Conservation (phyloP, 2,329 filamentous ascomycete species). For the Penicillium olsonii region DNA sequence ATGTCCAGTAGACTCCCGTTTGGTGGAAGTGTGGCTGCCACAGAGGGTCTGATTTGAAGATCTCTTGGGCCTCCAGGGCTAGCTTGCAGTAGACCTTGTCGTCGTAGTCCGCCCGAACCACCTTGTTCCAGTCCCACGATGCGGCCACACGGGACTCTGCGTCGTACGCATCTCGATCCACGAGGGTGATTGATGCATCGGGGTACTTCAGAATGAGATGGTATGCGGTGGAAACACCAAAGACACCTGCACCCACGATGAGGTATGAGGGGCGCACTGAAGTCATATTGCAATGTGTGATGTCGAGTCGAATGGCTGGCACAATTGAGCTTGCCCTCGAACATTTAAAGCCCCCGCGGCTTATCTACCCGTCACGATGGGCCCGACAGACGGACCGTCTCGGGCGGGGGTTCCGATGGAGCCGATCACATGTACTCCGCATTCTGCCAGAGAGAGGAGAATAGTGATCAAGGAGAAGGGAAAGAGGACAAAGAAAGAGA, state of each 20-base stretch:
- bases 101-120: conserved; percentile 32
- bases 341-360: no score
- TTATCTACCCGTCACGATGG: conserved; percentile 9
- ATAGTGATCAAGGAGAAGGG: no score
- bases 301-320: no score
- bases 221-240: conserved; percentile 31
- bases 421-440: conserved; percentile 19
- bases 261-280: conserved; percentile 27
- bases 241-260: conserved; percentile 30
- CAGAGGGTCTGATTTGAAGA: conserved; percentile 39
- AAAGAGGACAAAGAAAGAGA: no score
- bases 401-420: conserved; percentile 14
- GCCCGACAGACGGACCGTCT: conserved; percentile 3
- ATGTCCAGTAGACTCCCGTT: conserved; percentile 54
- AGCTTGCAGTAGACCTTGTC: conserved; percentile 30
- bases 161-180: conserved; percentile 35
- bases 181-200: conserved; percentile 28
- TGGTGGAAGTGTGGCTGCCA: conserved; percentile 50
- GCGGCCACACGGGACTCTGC: conserved; percentile 36
- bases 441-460: no score
- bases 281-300: conserved; percentile 12
- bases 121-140: conserved; percentile 35
- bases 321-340: no score
- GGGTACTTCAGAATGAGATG: conserved; percentile 32
- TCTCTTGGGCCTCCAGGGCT: conserved; percentile 31